Evolutionary conservation across 108 stramenopile species (phyloP).

Genomic region (Skeletonema potamos): DNA sequence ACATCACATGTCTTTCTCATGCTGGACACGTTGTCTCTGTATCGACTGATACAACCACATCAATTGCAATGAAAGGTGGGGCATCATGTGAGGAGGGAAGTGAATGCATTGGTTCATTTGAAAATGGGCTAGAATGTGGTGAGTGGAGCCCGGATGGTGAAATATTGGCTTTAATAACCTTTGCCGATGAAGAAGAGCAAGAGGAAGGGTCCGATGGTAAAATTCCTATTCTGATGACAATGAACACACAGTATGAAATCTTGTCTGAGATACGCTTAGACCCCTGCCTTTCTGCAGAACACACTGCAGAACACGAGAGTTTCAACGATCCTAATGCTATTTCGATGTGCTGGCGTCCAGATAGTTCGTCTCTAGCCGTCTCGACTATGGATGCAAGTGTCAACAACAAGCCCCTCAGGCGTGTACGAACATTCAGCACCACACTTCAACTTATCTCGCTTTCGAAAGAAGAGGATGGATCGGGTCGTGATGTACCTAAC

Average conservation of each 20-base stretch:
- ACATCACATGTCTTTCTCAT: constrained; percentile 40
- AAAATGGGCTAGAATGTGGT: constrained; percentile 73
- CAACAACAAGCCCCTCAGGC: constrained; percentile 42
- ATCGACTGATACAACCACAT: constrained; percentile 36
- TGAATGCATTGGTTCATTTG: constrained; percentile 84
- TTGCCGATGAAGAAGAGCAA: constrained; percentile 48
- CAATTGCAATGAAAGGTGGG: constrained; percentile 53
- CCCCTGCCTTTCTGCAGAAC: constrained; percentile 40
- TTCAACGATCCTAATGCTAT: constrained; percentile 34
- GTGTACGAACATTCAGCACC: constrained; percentile 70
- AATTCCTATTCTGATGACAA: constrained; percentile 72
- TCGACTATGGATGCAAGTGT: constrained; percentile 64
- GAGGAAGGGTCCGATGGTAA: constrained; percentile 20
- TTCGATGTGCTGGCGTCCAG: constrained; percentile 75
- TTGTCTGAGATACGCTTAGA: constrained; percentile 67
- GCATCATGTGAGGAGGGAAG: constrained; percentile 45
- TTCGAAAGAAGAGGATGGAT: constrained; percentile 83
- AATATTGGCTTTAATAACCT: constrained; percentile 72
- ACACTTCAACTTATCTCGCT: constrained; percentile 65
- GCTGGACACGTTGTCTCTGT: constrained; percentile 46
- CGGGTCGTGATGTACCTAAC: constrained; percentile 74
- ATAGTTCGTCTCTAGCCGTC: constrained; percentile 71
- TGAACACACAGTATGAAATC: constrained; percentile 85
- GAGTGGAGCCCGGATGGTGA: constrained; percentile 87
- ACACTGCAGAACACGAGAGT: not conserved